A percentile compares a stretch with the other conserved stretches of the same genome.
phyloP scores from a whole-genome alignment of 257 asterid genomes.

The Anisodus tanguticus region DNA sequence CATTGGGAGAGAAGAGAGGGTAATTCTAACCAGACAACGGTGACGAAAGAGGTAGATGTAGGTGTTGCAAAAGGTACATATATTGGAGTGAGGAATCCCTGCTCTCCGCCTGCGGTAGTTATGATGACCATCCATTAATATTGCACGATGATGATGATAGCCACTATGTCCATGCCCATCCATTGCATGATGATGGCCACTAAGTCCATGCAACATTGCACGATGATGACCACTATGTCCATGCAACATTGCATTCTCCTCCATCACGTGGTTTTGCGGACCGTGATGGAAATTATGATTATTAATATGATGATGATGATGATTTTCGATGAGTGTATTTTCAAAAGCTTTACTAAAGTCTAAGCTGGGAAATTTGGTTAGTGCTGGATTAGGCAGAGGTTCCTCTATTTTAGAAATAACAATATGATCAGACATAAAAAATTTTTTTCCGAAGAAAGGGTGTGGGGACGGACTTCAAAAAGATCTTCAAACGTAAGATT shows the following conservation, averaged over 20 bases:
- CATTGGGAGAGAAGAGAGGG: too few species aligned
- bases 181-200: background rate
- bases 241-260: background rate
- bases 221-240: background rate
- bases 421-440: background rate
- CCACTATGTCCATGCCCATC: background rate
- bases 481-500: slow-evolving; percentile 83
- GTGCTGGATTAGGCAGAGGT: slow-evolving; percentile 29
- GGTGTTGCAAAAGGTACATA: slow-evolving; percentile 66
- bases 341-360: slow-evolving; percentile 65
- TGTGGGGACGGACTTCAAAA: slow-evolving; percentile 45
- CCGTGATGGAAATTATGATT: too few species aligned
- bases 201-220: slow-evolving; percentile 10
- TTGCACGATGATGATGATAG: background rate
- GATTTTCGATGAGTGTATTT: slow-evolving; percentile 39
- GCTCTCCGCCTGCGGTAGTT: too few species aligned
- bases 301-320: slow-evolving; percentile 16
- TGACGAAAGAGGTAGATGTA: slow-evolving; percentile 50
- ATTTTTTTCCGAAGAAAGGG: slow-evolving; percentile 24
- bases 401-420: background rate
- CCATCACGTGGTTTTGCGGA: slow-evolving; percentile 1
- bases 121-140: too few species aligned
- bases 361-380: slow-evolving; percentile 65
- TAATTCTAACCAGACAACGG: slow-evolving; percentile 65
- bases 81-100: too few species aligned